A percentile compares a stretch with the other conserved stretches of the same genome.
These are phyloP conservation scores for Wickerhamiella lipophila DNA, from an alignment of 805 yeast genomes.

Conservation along the genomic window DNA sequence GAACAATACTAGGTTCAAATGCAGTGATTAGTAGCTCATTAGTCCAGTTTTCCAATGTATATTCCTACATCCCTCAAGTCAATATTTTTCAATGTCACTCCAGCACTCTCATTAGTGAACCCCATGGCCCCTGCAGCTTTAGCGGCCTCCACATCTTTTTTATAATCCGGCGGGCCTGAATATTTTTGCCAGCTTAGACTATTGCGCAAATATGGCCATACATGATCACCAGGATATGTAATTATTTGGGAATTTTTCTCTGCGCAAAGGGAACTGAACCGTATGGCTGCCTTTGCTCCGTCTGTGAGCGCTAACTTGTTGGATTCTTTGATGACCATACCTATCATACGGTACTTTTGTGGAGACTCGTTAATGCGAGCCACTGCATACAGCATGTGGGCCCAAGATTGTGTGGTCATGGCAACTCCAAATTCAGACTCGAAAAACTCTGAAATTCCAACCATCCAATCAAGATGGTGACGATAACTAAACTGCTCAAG, in stretches of 20 bases:
- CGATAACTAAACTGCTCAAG: slow-evolving; percentile 4
- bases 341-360: not conserved
- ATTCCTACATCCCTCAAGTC: slow-evolving; percentile 2
- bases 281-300: not conserved
- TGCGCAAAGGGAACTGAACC: not conserved
- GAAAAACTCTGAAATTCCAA: slow-evolving; percentile 7
- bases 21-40: no score
- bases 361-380: slow-evolving; percentile 1
- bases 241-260: not conserved
- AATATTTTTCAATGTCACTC: not conserved
- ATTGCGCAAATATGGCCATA: not conserved
- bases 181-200: not conserved
- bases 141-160: not conserved
- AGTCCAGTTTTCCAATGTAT: not conserved
- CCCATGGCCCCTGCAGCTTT: slow-evolving; percentile 5
- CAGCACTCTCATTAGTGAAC: not conserved
- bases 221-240: slow-evolving; percentile 5
- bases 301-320: slow-evolving; percentile 6
- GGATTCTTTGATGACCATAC: slow-evolving; percentile 2
- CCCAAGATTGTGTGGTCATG: not conserved
- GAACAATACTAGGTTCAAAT: no score
- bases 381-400: slow-evolving; percentile 4
- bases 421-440: not conserved
- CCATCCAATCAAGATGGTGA: slow-evolving; percentile 8
- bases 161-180: slow-evolving; percentile 8